Conservation (phyloP, 768 basidiomycete genomes). For the Auriculariales sp. region DNA sequence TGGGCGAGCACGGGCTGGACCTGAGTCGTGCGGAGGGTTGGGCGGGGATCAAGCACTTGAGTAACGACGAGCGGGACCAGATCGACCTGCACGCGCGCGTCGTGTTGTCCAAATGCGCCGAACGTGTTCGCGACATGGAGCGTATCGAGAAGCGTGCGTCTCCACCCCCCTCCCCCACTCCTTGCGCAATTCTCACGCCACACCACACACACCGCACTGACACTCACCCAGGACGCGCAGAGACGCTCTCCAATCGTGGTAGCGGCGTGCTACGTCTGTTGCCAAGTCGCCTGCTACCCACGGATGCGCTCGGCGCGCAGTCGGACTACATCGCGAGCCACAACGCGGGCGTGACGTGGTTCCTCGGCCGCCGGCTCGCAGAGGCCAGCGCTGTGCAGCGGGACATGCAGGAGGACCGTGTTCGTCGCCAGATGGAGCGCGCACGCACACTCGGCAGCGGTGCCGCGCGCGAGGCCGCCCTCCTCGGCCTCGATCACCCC, state of each 20-base stretch:
- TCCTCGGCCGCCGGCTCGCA: conserved; percentile 66
- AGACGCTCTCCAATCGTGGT: conserved; percentile 47
- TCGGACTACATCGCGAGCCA: conserved; percentile 78
- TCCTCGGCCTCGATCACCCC: conserved; percentile 22
- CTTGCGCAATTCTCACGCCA: conserved; percentile 6
- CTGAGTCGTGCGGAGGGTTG: conserved; percentile 33
- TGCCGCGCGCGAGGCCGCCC: conserved; percentile 49
- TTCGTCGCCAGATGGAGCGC: conserved; percentile 76
- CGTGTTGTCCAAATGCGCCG: conserved; percentile 72
- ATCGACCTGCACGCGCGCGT: conserved; percentile 86
- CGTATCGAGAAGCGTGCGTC: conserved; percentile 72
- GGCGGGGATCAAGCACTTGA: conserved; percentile 53
- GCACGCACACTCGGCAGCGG: conserved; percentile 69
- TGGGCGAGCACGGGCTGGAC: conserved; percentile 40
- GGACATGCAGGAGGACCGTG: conserved; percentile 87
- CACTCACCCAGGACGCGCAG: conserved; percentile 39
- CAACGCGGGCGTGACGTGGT: conserved; percentile 86
- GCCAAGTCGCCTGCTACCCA: conserved; percentile 51
- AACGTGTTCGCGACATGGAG: conserved; percentile 81
- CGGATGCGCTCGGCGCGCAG: conserved; percentile 30
- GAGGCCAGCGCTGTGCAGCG: conserved; percentile 67
- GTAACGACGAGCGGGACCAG: conserved; percentile 88
- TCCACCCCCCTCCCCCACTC: conserved; percentile 7
- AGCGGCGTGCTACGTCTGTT: conserved; percentile 58
- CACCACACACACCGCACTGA: conserved; percentile 7